Evolutionary conservation across 75 land plant species (phyloP).

Genomic region (Adiantum capillusveneris): DNA sequence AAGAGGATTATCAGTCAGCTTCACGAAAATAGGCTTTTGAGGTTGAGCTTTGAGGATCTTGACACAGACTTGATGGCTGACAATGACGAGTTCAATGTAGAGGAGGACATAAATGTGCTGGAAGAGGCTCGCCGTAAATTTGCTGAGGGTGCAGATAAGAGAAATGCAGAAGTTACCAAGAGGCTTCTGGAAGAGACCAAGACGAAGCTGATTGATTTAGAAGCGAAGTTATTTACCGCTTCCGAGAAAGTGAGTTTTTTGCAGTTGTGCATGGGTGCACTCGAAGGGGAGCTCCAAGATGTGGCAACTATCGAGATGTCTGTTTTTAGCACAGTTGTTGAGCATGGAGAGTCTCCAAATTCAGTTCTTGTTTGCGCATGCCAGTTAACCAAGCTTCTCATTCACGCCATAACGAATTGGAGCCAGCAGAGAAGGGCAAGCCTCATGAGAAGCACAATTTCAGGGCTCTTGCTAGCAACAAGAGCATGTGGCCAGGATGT

Average conservation of each 20-base stretch:
- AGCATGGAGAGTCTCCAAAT: conserved; percentile 77
- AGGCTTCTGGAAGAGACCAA: conserved; percentile 13
- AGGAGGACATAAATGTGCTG: conserved; percentile 17
- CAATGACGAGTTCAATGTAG: not conserved
- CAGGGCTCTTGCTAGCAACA: conserved; percentile 60
- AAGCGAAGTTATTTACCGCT: conserved; percentile 4
- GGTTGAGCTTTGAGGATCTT: too few relatives aligned
- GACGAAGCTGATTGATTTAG: conserved; percentile 3
- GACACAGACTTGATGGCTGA: too few relatives aligned
- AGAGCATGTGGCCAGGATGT: conserved; percentile 93
- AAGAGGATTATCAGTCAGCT: too few relatives aligned
- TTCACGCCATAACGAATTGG: conserved; percentile 44
- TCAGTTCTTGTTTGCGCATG: conserved; percentile 85
- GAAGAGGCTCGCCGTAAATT: not conserved
- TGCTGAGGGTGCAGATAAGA: not conserved
- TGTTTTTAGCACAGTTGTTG: conserved; percentile 63
- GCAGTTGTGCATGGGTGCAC: conserved; percentile 34
- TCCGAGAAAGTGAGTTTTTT: conserved; percentile 29
- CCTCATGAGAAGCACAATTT: conserved; percentile 53
- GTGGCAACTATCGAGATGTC: conserved; percentile 64
- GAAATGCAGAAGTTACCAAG: not conserved
- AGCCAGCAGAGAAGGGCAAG: conserved; percentile 41
- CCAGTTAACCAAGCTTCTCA: conserved; percentile 71
- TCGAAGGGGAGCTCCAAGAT: conserved; percentile 75
- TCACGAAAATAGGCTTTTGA: too few relatives aligned